These are phyloP conservation scores for Alternaria incomplexa DNA, from an alignment of 2,329 filamentous ascomycete species.

Conservation along the genomic window DNA sequence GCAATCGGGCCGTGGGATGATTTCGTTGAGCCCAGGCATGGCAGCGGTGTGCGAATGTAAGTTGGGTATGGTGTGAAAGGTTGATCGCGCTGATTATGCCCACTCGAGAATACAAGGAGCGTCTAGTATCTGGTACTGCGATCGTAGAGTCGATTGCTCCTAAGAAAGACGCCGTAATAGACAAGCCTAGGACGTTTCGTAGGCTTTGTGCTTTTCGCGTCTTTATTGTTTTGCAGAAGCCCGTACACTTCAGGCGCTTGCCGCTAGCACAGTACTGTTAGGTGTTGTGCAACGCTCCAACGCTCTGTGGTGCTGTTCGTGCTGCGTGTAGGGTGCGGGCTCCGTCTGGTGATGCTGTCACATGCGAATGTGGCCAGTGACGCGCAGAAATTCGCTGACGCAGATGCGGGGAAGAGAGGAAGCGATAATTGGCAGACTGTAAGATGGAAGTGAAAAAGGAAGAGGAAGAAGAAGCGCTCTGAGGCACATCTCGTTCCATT, in stretches of 20 bases:
- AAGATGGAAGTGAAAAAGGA: conserved; percentile 1
- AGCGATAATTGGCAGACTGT: background rate
- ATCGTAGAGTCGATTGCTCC: background rate
- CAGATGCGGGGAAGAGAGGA: conserved; percentile 13
- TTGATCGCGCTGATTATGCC: background rate
- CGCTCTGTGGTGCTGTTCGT: background rate
- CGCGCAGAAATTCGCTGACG: conserved; percentile 13
- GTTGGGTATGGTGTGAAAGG: background rate
- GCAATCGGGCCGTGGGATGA: conserved; percentile 62
- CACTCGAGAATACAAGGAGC: background rate
- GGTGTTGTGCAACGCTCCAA: background rate
- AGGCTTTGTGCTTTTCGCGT: conserved; percentile 1
- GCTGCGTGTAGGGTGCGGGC: conserved; percentile 9
- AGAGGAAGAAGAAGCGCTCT: conserved; percentile 2
- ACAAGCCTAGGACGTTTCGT: background rate
- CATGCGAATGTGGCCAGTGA: conserved; percentile 33
- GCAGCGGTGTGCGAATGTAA: conserved; percentile 2
- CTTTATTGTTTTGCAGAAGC: background rate
- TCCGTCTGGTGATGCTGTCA: conserved; percentile 32
- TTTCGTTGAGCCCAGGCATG: conserved; percentile 57
- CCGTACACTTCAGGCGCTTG: background rate
- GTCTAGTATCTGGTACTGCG: background rate
- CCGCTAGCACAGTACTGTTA: background rate
- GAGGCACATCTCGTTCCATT: conserved; percentile 19
- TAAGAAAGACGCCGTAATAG: background rate